phyloP scores from a whole-genome alignment of 495 filamentous ascomycete species.

The Penicillium manginii region DNA sequence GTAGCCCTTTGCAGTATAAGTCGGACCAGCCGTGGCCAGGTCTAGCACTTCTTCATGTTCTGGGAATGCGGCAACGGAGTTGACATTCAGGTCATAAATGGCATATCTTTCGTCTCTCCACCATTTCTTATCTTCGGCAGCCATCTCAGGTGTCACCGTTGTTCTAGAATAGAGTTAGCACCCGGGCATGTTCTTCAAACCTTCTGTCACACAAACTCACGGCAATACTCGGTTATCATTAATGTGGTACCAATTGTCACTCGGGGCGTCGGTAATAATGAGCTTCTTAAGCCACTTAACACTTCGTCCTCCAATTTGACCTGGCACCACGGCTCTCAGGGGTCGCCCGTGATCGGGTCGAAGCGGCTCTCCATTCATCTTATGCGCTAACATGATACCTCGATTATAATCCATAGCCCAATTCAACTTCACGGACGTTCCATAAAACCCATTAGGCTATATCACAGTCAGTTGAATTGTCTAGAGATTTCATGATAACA shows the following conservation, averaged over 20 bases:
- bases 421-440: conserved; percentile 84
- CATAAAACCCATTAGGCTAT: conserved; percentile 87
- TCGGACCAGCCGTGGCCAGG: conserved; percentile 50
- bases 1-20: conserved; percentile 77
- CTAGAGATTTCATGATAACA: background rate
- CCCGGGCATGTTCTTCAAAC: background rate
- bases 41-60: conserved; percentile 75
- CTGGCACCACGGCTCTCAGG: conserved; percentile 82
- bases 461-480: background rate
- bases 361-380: conserved; percentile 89
- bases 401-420: conserved; percentile 86
- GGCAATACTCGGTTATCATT: conserved; percentile 93
- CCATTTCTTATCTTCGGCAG: conserved; percentile 72
- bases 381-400: conserved; percentile 88
- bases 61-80: conserved; percentile 82
- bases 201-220: conserved; percentile 28
- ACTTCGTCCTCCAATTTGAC: conserved; percentile 91
- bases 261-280: conserved; percentile 76
- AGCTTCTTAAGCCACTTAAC: conserved; percentile 94
- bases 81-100: conserved; percentile 91
- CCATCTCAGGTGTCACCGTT: conserved; percentile 82
- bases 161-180: conserved; percentile 48
- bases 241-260: conserved; percentile 96
- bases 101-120: conserved; percentile 94
- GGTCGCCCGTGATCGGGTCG: conserved; percentile 89